A percentile compares a stretch with the other conserved stretches of the same genome.
Evolutionary conservation across 495 filamentous ascomycete genomes (phyloP).

Genomic region (Parathielavia appendiculata): DNA sequence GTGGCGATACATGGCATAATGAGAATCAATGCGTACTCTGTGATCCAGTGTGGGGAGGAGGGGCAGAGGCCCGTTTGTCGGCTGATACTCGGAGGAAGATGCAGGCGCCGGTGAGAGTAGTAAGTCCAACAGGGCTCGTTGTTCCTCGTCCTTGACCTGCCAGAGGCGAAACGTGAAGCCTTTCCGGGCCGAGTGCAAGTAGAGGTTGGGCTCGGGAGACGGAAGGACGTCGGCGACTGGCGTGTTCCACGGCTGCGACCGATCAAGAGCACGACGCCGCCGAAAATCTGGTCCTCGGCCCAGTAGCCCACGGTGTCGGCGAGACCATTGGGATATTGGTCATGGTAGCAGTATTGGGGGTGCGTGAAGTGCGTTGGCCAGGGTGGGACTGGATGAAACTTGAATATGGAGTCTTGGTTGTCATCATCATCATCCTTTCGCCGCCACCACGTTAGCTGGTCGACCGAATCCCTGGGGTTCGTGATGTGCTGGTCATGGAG

Average conservation of each 20-base stretch:
- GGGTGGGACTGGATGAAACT: too few relatives aligned
- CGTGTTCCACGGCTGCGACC: neutral
- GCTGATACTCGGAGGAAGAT: too few relatives aligned
- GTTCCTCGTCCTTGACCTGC: conserved; percentile 6
- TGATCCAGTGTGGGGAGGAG: neutral
- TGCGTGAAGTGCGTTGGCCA: conserved; percentile 1
- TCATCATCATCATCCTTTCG: too few relatives aligned
- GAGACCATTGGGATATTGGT: conserved; percentile 4
- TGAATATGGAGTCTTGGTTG: too few relatives aligned
- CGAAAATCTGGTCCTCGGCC: conserved; percentile 12
- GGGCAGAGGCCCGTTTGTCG: neutral
- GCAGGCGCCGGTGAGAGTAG: neutral
- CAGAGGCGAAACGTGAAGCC: neutral
- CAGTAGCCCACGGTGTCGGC: conserved; percentile 13
- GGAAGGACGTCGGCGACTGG: neutral
- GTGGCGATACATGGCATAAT: neutral
- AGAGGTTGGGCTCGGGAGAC: conserved; percentile 1
- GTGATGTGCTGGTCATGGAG: neutral
- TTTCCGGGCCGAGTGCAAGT: neutral
- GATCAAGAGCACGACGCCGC: conserved; percentile 6
- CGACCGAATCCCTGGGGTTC: too few relatives aligned
- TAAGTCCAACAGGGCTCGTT: neutral
- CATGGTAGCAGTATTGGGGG: neutral
- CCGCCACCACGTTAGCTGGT: too few relatives aligned
- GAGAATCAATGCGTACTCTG: neutral